A percentile compares a stretch with the other conserved stretches of the same genome.
Evolutionary conservation across 257 asterid genomes (phyloP).

Genomic region (Capsicum baccatum): DNA sequence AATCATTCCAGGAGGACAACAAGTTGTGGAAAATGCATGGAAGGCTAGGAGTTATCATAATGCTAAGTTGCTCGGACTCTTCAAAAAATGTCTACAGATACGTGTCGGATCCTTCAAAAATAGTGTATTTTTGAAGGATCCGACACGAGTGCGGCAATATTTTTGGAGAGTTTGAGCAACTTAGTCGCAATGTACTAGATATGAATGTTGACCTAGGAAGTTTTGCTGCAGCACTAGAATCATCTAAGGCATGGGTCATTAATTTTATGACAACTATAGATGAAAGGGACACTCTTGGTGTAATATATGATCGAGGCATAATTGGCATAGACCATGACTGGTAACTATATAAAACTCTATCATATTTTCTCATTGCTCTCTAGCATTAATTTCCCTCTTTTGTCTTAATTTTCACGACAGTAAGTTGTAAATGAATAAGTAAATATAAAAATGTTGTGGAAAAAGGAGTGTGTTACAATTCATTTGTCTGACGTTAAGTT

Average conservation of each 20-base stretch:
- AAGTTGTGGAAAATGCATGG: constrained; percentile 46
- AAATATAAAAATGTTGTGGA: constrained; percentile 16
- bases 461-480: neutral
- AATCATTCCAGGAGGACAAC: constrained; percentile 45
- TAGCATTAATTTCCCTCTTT: constrained; percentile 8
- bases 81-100: no score
- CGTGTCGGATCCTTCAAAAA: no score
- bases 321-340: constrained; percentile 56
- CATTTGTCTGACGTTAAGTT: neutral
- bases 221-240: constrained; percentile 51
- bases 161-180: no score
- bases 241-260: constrained; percentile 53
- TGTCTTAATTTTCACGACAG: neutral
- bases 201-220: constrained; percentile 59
- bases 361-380: constrained; percentile 13
- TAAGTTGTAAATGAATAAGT: neutral
- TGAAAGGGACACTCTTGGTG: constrained; percentile 48
- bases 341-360: constrained; percentile 32
- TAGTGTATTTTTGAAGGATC: no score
- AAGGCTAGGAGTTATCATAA: neutral
- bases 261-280: constrained; percentile 53
- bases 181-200: constrained; percentile 47
- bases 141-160: no score
- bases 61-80: no score
- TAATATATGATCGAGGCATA: constrained; percentile 51